These are phyloP conservation scores for Tausonia pullulans DNA, from an alignment of 1,284 basidiomycete genomes.

Conservation along the genomic window DNA sequence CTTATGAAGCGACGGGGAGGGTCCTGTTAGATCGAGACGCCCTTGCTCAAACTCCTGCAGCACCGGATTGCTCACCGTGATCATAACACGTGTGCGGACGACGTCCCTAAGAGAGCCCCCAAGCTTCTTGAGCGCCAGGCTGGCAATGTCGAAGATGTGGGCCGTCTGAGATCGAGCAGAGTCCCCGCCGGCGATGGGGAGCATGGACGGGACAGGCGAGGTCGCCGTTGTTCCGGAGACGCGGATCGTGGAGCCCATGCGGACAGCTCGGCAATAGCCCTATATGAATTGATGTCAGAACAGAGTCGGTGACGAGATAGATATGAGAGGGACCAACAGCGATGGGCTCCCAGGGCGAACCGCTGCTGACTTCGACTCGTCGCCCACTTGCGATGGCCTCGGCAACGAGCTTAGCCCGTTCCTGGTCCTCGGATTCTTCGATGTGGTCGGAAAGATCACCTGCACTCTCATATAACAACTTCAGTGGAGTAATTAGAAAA, in stretches of 20 bases:
- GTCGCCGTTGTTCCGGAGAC: conserved; percentile 16
- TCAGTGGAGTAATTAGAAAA: too few species aligned
- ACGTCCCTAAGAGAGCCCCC: conserved; percentile 17
- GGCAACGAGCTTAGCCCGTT: not conserved
- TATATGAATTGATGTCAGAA: not conserved
- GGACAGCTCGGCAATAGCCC: conserved; percentile 16
- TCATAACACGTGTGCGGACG: conserved; percentile 17
- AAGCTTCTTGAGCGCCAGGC: conserved; percentile 13
- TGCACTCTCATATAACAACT: too few species aligned
- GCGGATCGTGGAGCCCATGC: not conserved
- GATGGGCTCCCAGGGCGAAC: conserved; percentile 9
- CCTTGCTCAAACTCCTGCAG: too few species aligned
- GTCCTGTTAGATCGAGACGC: too few species aligned
- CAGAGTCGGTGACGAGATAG: not conserved
- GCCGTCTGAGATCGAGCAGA: conserved; percentile 18
- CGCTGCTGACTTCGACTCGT: conserved; percentile 12
- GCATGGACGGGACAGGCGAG: not conserved
- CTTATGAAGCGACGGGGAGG: too few species aligned
- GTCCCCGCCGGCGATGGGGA: conserved; percentile 5
- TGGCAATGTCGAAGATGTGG: conserved; percentile 19
- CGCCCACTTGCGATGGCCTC: conserved; percentile 3
- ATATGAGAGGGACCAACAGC: conserved; percentile 5
- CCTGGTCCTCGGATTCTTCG: not conserved
- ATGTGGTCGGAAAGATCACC: conserved; percentile 16
- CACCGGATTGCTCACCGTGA: not conserved